Evolutionary conservation across 352 stramenopile species (phyloP).

Genomic region (Discostella stelligera): DNA sequence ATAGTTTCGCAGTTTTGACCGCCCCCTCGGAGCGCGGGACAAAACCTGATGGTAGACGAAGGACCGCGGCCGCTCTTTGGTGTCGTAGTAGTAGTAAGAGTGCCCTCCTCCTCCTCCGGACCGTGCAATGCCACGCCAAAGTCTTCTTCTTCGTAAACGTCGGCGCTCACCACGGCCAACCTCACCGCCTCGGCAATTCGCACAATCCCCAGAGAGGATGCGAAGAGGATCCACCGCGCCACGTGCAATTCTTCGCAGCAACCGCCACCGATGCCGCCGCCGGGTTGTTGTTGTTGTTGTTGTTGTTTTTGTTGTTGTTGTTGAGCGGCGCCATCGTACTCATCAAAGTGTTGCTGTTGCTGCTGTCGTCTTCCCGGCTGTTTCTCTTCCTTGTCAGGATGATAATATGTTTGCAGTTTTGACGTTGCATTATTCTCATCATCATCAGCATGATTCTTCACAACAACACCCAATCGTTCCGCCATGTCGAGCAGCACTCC

Average conservation of each 20-base stretch:
- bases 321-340: constrained; percentile 3
- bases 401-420: no score
- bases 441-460: not conserved
- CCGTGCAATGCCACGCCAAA: constrained; percentile 78
- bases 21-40: constrained; percentile 6
- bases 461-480: constrained; percentile 12
- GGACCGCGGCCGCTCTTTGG: constrained; percentile 1
- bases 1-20: constrained; percentile 13
- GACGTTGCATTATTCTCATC: no score
- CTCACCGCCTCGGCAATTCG: constrained; percentile 85
- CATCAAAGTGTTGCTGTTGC: not conserved
- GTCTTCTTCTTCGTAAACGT: constrained; percentile 96
- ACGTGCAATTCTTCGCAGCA: constrained; percentile 58
- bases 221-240: constrained; percentile 78
- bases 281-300: constrained; percentile 15
- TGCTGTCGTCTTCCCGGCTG: no score
- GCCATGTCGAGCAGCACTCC: constrained; percentile 80
- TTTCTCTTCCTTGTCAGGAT: no score
- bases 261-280: no score
- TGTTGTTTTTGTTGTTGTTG: constrained; percentile 1
- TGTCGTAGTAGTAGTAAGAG: no score
- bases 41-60: constrained; percentile 23
- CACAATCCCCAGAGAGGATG: constrained; percentile 80
- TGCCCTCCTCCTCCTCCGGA: no score
- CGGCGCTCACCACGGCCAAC: constrained; percentile 86